A percentile compares a stretch with the other conserved stretches of the same genome.
These are phyloP conservation scores for Toxicodendron radicans DNA, from an alignment of 345 rosid species.

Conservation along the genomic window DNA sequence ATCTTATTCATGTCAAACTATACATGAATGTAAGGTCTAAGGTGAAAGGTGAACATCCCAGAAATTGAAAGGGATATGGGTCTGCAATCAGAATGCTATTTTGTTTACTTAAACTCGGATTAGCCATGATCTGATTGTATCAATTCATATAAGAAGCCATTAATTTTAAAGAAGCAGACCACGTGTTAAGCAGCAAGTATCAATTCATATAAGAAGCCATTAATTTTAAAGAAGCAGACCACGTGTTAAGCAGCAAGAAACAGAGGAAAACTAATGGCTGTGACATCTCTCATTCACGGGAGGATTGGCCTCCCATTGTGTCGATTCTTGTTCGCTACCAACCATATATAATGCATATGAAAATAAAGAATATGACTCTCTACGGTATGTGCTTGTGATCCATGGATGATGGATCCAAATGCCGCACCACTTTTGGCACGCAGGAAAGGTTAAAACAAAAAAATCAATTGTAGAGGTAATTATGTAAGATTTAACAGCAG, in stretches of 20 bases:
- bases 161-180: neutral
- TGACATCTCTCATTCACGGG: neutral
- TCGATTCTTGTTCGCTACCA: conserved; percentile 14
- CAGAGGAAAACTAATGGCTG: neutral
- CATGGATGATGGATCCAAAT: neutral
- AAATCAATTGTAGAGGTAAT: no score
- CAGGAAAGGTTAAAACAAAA: neutral
- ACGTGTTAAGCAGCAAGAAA: neutral
- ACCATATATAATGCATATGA: neutral
- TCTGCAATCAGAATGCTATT: neutral
- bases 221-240: neutral
- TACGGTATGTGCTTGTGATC: neutral
- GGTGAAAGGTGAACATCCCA: neutral
- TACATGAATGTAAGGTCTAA: neutral
- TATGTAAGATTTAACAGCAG: no score
- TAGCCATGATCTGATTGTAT: conserved; percentile 2
- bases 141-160: conserved; percentile 7
- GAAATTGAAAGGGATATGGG: neutral
- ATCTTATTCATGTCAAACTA: neutral
- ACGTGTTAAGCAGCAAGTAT: no score
- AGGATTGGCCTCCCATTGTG: neutral
- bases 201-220: conserved; percentile 7
- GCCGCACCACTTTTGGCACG: neutral
- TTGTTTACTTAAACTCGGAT: conserved; percentile 1
- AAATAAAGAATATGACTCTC: neutral